phyloP scores from a whole-genome alignment of 805 yeast species.

The Candida boleticola region DNA sequence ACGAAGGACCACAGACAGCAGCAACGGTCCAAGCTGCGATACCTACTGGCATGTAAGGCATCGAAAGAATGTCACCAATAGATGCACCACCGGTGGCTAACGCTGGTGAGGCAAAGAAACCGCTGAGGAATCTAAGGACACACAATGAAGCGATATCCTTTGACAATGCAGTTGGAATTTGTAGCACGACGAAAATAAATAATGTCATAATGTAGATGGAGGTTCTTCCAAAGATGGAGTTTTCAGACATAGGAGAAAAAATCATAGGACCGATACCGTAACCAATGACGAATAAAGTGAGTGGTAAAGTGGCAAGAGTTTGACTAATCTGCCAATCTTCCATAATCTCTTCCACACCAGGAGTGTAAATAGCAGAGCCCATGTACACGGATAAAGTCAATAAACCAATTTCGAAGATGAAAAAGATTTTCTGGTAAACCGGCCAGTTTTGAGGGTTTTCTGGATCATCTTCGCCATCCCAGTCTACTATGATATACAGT shows the following conservation, averaged over 20 bases:
- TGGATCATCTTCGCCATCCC: constrained; percentile 41
- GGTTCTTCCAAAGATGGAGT: constrained; percentile 52
- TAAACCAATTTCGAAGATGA: too few species aligned
- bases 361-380: too few species aligned
- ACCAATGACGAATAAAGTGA: too few species aligned
- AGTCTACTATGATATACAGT: constrained; percentile 14
- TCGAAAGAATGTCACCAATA: constrained; percentile 36
- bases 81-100: too few species aligned
- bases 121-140: constrained; percentile 53
- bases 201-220: constrained; percentile 47
- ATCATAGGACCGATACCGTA: constrained; percentile 59
- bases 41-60: constrained; percentile 44
- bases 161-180: constrained; percentile 55
- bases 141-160: constrained; percentile 50
- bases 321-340: constrained; percentile 44
- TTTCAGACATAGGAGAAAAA: constrained; percentile 58
- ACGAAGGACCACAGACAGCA: constrained; percentile 55
- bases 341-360: constrained; percentile 44
- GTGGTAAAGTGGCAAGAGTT: constrained; percentile 48
- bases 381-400: too few species aligned
- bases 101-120: too few species aligned
- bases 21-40: constrained; percentile 54
- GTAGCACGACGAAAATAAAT: constrained; percentile 47
- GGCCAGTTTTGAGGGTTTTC: constrained; percentile 54
- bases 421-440: constrained; percentile 30